A percentile compares a stretch with the other conserved stretches of the same genome.
Evolutionary conservation across 2,329 filamentous ascomycete genomes (phyloP).

Genomic region (Colletotrichum tofieldiae): DNA sequence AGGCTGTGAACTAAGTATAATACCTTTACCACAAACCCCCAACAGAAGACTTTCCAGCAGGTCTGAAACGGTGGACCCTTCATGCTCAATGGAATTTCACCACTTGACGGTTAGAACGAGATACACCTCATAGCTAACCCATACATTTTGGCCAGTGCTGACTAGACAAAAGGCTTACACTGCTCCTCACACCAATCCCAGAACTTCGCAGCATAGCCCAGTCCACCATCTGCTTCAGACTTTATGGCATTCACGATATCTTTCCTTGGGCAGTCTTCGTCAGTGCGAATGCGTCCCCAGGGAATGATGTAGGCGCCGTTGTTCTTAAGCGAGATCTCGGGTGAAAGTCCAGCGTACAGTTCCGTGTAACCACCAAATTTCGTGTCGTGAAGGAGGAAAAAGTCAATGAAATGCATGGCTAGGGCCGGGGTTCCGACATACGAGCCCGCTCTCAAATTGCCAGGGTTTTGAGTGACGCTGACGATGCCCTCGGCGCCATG

Average conservation of each 20-base stretch:
- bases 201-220: conserved; percentile 47
- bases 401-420: conserved; percentile 43
- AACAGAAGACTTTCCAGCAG: neutral
- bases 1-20: too few relatives aligned
- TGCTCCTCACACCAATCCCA: conserved; percentile 51
- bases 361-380: conserved; percentile 58
- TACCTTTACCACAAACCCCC: too few relatives aligned
- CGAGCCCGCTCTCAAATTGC: conserved; percentile 51
- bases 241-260: conserved; percentile 50
- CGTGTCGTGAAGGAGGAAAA: conserved; percentile 49
- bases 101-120: too few relatives aligned
- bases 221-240: conserved; percentile 47
- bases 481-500: conserved; percentile 47
- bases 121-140: too few relatives aligned
- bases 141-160: neutral
- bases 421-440: conserved; percentile 42
- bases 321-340: conserved; percentile 52
- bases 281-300: conserved; percentile 48
- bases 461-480: conserved; percentile 53
- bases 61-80: neutral
- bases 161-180: conserved; percentile 21
- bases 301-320: conserved; percentile 51
- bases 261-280: conserved; percentile 44
- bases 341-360: conserved; percentile 57
- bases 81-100: neutral